phyloP scores from a whole-genome alignment of 106 monocot genomes.

The Triglochin maritima region DNA sequence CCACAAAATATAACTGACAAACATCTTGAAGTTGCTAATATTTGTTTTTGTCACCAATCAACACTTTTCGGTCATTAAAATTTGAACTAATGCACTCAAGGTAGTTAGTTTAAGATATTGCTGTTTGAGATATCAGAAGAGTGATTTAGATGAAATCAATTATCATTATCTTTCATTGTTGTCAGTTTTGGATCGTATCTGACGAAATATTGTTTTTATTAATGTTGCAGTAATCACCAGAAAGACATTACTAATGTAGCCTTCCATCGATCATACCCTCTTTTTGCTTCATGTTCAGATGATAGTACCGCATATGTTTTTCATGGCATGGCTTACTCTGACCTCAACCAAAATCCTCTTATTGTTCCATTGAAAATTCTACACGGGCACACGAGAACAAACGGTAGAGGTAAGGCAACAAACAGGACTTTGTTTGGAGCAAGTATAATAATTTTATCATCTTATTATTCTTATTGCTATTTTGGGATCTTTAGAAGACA shows the following conservation, averaged over 20 bases:
- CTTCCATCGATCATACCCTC: conserved; percentile 82
- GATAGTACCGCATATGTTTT: conserved; percentile 85
- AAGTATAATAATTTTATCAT: not conserved
- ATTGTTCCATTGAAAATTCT: conserved; percentile 98
- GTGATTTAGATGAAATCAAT: too few relatives aligned
- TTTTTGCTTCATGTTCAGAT: conserved; percentile 89
- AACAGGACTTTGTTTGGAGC: too few relatives aligned
- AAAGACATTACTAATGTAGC: conserved; percentile 91
- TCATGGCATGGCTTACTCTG: conserved; percentile 94
- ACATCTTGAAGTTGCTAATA: too few relatives aligned
- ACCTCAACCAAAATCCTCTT: conserved; percentile 92
- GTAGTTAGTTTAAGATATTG: too few relatives aligned
- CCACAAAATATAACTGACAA: too few relatives aligned
- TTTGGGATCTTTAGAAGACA: not conserved
- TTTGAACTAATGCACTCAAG: too few relatives aligned
- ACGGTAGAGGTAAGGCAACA: conserved; percentile 40
- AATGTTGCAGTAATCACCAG: conserved; percentile 45
- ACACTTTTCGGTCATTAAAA: too few relatives aligned
- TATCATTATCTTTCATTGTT: too few relatives aligned
- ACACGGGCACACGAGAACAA: conserved; percentile 46
- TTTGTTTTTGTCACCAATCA: too few relatives aligned
- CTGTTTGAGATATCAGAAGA: too few relatives aligned
- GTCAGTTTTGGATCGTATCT: too few relatives aligned
- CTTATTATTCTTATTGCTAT: not conserved
- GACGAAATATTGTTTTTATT: too few relatives aligned